phyloP scores from a whole-genome alignment of 768 basidiomycete genomes.

The Exsudoporus frostii region DNA sequence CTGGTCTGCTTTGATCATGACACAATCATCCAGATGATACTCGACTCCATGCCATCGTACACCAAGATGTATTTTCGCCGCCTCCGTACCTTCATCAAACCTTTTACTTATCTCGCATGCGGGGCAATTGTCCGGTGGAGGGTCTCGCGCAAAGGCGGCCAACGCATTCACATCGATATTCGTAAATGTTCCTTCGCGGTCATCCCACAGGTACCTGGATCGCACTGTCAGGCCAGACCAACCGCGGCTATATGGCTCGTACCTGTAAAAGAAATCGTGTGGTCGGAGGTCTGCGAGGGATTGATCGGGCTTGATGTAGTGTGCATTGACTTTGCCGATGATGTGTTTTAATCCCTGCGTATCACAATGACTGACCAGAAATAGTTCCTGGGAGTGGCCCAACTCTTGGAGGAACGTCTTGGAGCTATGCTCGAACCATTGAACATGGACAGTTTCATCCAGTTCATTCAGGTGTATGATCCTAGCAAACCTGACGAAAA shows the following conservation, averaged over 20 bases:
- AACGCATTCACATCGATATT: constrained; percentile 35
- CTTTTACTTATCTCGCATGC: constrained; percentile 41
- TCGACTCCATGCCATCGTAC: constrained; percentile 43
- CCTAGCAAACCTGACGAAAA: constrained; percentile 57
- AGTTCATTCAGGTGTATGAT: constrained; percentile 52
- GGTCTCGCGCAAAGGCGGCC: not conserved
- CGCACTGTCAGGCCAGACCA: not conserved
- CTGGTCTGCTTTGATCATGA: constrained; percentile 43
- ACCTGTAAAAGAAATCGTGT: constrained; percentile 60
- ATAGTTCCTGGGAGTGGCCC: constrained; percentile 62
- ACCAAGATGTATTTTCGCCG: constrained; percentile 36
- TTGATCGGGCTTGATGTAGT: constrained; percentile 29
- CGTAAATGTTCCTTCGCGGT: constrained; percentile 43
- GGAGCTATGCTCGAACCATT: constrained; percentile 72
- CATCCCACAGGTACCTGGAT: constrained; percentile 50
- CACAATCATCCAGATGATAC: constrained; percentile 65
- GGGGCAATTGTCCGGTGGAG: constrained; percentile 52
- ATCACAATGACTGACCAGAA: constrained; percentile 55
- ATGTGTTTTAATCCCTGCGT: constrained; percentile 38
- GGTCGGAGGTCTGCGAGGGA: constrained; percentile 26
- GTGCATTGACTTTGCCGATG: constrained; percentile 47
- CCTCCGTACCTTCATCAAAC: constrained; percentile 29
- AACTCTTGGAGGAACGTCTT: constrained; percentile 60
- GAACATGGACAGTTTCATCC: constrained; percentile 52
- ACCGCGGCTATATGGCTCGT: not conserved